A percentile compares a stretch with the other conserved stretches of the same genome.
Conservation (phyloP, 495 filamentous ascomycete genomes). For the Symbiotaphrina buchneri region DNA sequence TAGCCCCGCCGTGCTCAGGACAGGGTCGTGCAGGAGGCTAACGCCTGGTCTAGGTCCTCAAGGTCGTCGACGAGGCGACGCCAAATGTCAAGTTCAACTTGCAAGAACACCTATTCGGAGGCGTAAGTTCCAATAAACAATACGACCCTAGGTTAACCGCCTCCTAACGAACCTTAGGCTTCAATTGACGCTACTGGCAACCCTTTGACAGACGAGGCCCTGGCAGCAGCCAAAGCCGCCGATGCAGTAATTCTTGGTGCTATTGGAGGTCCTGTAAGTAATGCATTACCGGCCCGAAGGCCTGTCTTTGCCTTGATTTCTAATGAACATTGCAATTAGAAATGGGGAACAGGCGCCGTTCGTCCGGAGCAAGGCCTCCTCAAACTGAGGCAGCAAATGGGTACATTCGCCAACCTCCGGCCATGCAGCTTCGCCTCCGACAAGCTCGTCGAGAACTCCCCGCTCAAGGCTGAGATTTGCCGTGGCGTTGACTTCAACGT, state of each 20-base stretch:
- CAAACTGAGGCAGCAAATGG: conserved; percentile 78
- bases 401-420: conserved; percentile 89
- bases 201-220: conserved; percentile 67
- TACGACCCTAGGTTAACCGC: neutral
- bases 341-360: conserved; percentile 86
- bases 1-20: conserved; percentile 8
- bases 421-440: conserved; percentile 94
- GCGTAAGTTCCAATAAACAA: conserved; percentile 33
- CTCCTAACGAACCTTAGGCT: too few species aligned
- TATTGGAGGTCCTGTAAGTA: conserved; percentile 69
- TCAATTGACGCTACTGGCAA: conserved; percentile 69
- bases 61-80: conserved; percentile 44
- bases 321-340: too few species aligned
- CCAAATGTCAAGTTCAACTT: conserved; percentile 66
- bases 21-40: too few species aligned
- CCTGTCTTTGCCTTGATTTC: neutral
- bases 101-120: conserved; percentile 78
- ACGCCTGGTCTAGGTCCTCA: conserved; percentile 32
- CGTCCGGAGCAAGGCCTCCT: conserved; percentile 92
- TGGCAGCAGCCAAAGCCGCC: conserved; percentile 67
- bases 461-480: conserved; percentile 72
- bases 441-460: conserved; percentile 65
- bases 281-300: neutral
- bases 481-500: conserved; percentile 83
- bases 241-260: conserved; percentile 88